Conservation (phyloP, 768 basidiomycete species). For the Baorangia bicolor region DNA sequence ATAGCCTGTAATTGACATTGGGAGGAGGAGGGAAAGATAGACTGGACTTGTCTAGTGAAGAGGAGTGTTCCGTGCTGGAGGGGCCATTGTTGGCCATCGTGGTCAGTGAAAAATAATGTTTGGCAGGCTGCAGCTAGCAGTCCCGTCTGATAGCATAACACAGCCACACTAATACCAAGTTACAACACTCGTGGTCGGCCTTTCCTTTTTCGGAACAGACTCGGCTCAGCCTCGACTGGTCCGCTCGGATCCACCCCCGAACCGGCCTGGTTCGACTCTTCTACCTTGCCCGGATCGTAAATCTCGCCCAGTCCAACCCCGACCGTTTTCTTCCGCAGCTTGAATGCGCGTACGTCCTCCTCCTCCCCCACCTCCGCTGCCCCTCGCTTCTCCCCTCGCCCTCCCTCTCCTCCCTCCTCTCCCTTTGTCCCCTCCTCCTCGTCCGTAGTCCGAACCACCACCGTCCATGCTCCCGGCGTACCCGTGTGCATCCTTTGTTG, state of each 20-base stretch:
- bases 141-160: too few species aligned
- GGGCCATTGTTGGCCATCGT: neutral
- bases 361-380: slow-evolving; percentile 49
- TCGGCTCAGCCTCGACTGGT: slow-evolving; percentile 2
- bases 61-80: neutral
- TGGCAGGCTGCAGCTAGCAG: too few species aligned
- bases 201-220: slow-evolving; percentile 24
- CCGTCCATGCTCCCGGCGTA: slow-evolving; percentile 75
- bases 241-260: slow-evolving; percentile 26
- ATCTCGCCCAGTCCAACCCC: slow-evolving; percentile 68
- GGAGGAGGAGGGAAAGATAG: neutral
- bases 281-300: slow-evolving; percentile 64
- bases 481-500: slow-evolving; percentile 64
- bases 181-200: neutral
- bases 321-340: slow-evolving; percentile 63
- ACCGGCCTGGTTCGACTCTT: neutral
- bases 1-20: slow-evolving; percentile 51
- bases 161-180: too few species aligned
- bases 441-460: slow-evolving; percentile 38
- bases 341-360: slow-evolving; percentile 55
- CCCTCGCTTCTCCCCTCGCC: slow-evolving; percentile 35
- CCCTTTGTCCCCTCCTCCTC: neutral
- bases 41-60: neutral
- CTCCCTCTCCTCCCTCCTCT: slow-evolving; percentile 10
- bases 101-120: too few species aligned